Percentiles rank a stretch among this genome's conserved stretches.
Evolutionary conservation across 2,329 filamentous ascomycete genomes (phyloP).

Genomic region (Neoscytalidium dimidiatum): DNA sequence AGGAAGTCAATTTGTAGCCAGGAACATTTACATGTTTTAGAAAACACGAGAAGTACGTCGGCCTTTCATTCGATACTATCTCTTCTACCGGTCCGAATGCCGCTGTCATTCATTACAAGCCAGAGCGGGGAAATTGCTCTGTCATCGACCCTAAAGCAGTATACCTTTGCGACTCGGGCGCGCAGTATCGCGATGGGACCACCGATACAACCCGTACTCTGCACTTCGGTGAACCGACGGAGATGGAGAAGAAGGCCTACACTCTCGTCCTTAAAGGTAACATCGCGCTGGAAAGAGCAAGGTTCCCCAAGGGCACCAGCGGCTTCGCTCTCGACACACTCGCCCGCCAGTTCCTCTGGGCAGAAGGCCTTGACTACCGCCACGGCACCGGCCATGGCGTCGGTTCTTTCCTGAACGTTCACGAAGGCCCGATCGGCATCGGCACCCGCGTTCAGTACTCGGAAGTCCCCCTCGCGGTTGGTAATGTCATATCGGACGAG

Average conservation of each 20-base stretch:
- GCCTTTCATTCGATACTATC: constrained; percentile 92
- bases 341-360: constrained; percentile 91
- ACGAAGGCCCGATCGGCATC: constrained; percentile 95
- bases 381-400: constrained; percentile 97
- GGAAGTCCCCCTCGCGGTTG: constrained; percentile 84
- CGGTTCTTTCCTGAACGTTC: constrained; percentile 92
- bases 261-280: constrained; percentile 94
- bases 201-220: constrained; percentile 94
- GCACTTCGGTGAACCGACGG: constrained; percentile 84
- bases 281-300: constrained; percentile 80
- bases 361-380: constrained; percentile 88
- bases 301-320: constrained; percentile 94
- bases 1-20: too few relatives aligned
- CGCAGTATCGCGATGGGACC: constrained; percentile 93
- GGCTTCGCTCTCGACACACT: constrained; percentile 88
- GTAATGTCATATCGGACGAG: constrained; percentile 94
- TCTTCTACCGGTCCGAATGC: constrained; percentile 92
- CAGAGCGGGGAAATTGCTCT: constrained; percentile 79
- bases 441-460: constrained; percentile 89
- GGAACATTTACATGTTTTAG: too few relatives aligned
- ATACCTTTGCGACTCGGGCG: constrained; percentile 95
- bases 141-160: constrained; percentile 80
- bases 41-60: constrained; percentile 74
- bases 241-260: constrained; percentile 84
- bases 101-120: constrained; percentile 94